Percentiles rank a stretch among this genome's conserved stretches.
These are phyloP conservation scores for Penicillium pancosmium DNA, from an alignment of 495 filamentous ascomycete species.

Conservation along the genomic window DNA sequence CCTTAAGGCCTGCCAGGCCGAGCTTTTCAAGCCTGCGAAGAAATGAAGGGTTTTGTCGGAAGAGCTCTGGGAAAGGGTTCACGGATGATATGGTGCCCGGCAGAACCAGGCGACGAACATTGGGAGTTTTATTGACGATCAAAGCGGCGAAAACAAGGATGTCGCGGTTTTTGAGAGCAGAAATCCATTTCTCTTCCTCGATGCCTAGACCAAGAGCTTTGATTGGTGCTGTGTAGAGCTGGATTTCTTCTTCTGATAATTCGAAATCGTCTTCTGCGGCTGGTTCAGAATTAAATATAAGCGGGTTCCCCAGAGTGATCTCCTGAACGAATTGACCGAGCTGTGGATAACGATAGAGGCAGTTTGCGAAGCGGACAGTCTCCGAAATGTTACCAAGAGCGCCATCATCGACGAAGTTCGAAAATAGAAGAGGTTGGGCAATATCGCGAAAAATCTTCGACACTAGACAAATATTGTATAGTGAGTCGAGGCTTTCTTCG, in stretches of 20 bases:
- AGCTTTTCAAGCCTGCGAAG: slow-evolving; percentile 24
- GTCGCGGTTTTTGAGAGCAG: slow-evolving; percentile 2
- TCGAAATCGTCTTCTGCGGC: neutral
- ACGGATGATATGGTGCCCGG: slow-evolving; percentile 11
- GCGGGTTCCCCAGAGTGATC: neutral
- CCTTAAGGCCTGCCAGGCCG: slow-evolving; percentile 7
- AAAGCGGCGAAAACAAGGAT: slow-evolving; percentile 21
- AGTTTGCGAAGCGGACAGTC: slow-evolving; percentile 17
- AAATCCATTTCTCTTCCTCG: neutral
- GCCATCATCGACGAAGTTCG: slow-evolving; percentile 16
- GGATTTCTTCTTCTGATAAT: neutral
- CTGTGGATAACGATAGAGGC: slow-evolving; percentile 19
- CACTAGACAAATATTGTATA: slow-evolving; percentile 28
- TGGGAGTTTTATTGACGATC: slow-evolving; percentile 25
- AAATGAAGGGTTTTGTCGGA: slow-evolving; percentile 18
- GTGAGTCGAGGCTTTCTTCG: neutral
- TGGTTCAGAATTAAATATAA: neutral
- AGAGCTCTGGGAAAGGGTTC: slow-evolving; percentile 18
- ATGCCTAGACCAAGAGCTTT: neutral
- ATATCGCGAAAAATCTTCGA: slow-evolving; percentile 23
- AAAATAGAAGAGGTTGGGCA: slow-evolving; percentile 31
- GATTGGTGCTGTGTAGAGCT: neutral
- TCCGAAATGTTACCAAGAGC: neutral
- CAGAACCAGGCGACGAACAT: slow-evolving; percentile 23
- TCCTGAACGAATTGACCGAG: slow-evolving; percentile 25